These are phyloP conservation scores for Daedaleopsis sinensis DNA, from an alignment of 768 basidiomycete genomes.

Conservation along the genomic window DNA sequence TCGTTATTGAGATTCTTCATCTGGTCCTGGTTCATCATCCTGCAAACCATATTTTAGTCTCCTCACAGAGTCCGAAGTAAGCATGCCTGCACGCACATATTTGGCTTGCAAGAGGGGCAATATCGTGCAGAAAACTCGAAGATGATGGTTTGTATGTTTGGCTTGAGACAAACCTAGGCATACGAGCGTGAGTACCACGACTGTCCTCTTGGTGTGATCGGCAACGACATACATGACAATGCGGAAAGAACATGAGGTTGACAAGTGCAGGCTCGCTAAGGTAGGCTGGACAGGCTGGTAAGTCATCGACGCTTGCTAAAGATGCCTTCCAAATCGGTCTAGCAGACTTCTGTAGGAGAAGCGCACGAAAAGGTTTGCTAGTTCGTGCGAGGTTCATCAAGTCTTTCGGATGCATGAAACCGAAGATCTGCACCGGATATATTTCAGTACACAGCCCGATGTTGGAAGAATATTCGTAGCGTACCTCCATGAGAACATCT, in stretches of 20 bases:
- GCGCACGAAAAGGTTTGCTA: constrained; percentile 14
- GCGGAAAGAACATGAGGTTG: constrained; percentile 18
- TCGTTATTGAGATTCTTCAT: too few species aligned
- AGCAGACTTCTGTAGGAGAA: constrained; percentile 17
- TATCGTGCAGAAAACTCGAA: constrained; percentile 18
- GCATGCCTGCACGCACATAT: background rate
- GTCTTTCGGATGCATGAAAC: constrained; percentile 18
- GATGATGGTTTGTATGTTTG: constrained; percentile 7
- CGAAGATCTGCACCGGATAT: constrained; percentile 8
- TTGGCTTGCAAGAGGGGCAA: constrained; percentile 16
- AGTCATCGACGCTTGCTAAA: constrained; percentile 8
- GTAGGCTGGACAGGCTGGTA: constrained; percentile 20
- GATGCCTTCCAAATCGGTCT: constrained; percentile 15
- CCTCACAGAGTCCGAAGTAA: too few species aligned
- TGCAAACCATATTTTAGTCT: too few species aligned
- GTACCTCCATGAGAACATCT: constrained; percentile 18
- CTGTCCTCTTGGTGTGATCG: too few species aligned
- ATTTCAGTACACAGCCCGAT: background rate
- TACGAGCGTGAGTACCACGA: too few species aligned
- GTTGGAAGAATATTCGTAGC: background rate
- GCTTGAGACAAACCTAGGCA: constrained; percentile 17
- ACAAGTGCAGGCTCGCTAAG: constrained; percentile 21
- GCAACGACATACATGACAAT: constrained; percentile 19
- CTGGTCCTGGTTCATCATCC: too few species aligned
- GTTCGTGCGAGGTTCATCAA: constrained; percentile 22